Evolutionary conservation across 2,329 filamentous ascomycete genomes (phyloP), one percentile per base, ranked within the genome.

Genomic region (Colletotrichum camelliae): DNA sequence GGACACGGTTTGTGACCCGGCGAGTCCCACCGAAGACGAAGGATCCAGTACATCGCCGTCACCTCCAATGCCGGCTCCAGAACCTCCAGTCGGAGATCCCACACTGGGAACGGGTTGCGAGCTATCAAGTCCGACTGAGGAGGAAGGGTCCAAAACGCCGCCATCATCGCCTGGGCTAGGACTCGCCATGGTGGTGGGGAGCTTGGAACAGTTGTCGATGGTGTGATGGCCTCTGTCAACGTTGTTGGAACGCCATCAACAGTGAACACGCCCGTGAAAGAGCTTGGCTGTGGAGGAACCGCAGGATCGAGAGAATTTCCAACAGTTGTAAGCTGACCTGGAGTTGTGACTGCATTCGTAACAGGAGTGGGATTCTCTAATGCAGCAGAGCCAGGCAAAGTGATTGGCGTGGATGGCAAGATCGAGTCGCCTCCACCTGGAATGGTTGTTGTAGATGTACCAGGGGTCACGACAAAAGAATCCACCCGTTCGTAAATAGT

Each of bases 131-230:
- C 10, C 9, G n/a, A 1, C 10, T 0, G 1, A 21, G 9, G 43
- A 48, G 18, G 43, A 21, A 7, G 43, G 43, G 10, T 21, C 2
- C 18, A 13, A 7, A 13, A 48, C 9, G n/a, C 13, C n/a, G 5
- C 1, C 43, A 4, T 48, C n/a, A 13, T 48, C 43, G n/a, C 43
- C 43, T 4, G 43, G 4, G 3, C 1, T 10, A 6, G 43, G 43
- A 2, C 1, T 13, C n/a, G 0, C 43, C 3, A n/a, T 52, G 43
- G 1, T 1, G n/a, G n/a, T 7, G n/a, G 5, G 5, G 43, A 48
- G n/a, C 1, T 21, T 6, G 10, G 43, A 4, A 12, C 43, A 48
- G 18, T 13, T 21, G n/a, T 5, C 10, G 43, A 21, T 48, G 5
- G 43, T 5, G 43, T 21, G n/a, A 1, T 48, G 10, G 0, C 43